Base-by-base conservation (phyloP, 306 rosid species). In the Sindora glabra region DNA sequence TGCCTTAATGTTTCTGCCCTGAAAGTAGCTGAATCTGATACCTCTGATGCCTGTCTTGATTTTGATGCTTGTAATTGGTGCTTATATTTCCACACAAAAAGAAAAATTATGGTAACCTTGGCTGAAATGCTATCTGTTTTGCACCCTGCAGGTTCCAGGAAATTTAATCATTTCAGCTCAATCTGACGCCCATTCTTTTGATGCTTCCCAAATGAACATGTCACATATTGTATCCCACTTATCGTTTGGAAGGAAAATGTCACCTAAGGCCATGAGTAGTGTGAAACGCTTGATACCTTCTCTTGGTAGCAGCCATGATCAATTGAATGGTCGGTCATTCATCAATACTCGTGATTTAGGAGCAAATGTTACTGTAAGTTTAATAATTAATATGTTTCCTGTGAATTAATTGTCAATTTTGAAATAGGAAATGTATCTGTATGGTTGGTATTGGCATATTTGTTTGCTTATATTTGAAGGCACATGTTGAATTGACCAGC, bases 331-430 rank as follows among this genome's bases (percentile, higher is more conserved):
- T 18, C 90, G 82, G 40, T 60, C 88, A 59, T 92, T 92, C 79
- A 78, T 74, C 71, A 92, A 92, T 73, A 69, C 74, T 30, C 95
- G 53, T 10, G 87, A 81, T 24, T 13, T 68, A 16, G 95, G 82
- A 70, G n/a, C n/a, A n/a, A 89, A 92, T 79, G 90, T 88, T 56
- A 92, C 99, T 23, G 99, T 92, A 82, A 92, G 98, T 88, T 58
- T 67, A 41, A 56, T 57, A 18, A 51, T 40, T 44, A 57, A 22
- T 48, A 13, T 14, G 8, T 41, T 29, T 49, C 19, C 26, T 27
- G n/a, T 10, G 40, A 58, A 37, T 62, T 59, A n/a, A 30, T 21
- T 30, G 11, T 59, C 48, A 40, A n/a, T n/a, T n/a, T n/a, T n/a
- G 32, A 10, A 57, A 55, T 67, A 14, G 64, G 38, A 30, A 53